A percentile compares a stretch with the other conserved stretches of the same genome.
Evolutionary conservation across 495 filamentous ascomycete genomes (phyloP).

Genomic region (Stereocaulon alpinum): DNA sequence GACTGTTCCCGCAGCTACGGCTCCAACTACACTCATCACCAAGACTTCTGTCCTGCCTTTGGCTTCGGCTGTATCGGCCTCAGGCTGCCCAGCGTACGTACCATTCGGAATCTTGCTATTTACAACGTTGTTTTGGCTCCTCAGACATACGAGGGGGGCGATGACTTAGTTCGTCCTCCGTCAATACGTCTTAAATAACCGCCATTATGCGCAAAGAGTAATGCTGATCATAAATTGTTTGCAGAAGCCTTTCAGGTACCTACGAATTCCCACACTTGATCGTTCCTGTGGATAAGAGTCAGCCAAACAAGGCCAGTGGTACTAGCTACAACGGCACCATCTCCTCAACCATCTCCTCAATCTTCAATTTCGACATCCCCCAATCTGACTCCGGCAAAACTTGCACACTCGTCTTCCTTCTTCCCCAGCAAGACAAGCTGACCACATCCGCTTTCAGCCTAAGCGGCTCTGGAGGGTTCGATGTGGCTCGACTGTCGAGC

Average conservation of each 20-base stretch:
- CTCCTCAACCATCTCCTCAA: conserved; percentile 42
- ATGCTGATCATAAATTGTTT: no score
- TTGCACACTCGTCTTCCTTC: conserved; percentile 57
- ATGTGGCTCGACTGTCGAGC: conserved; percentile 38
- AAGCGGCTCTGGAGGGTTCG: conserved; percentile 46
- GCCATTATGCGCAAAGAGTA: no score
- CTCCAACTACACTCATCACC: conserved; percentile 15
- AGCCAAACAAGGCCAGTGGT: conserved; percentile 39
- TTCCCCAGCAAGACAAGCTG: conserved; percentile 44
- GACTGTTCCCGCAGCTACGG: neutral
- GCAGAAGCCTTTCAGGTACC: conserved; percentile 33
- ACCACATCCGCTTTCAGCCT: conserved; percentile 47
- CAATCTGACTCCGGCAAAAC: conserved; percentile 41
- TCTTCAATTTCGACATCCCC: conserved; percentile 65
- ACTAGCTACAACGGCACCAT: conserved; percentile 46
- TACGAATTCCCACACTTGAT: conserved; percentile 60
- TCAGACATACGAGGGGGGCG: no score
- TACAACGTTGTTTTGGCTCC: conserved; percentile 33
- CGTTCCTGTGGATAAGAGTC: conserved; percentile 48
- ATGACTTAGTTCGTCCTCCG: no score
- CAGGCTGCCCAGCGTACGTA: conserved; percentile 18
- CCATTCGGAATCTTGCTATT: neutral
- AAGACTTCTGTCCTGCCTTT: conserved; percentile 14
- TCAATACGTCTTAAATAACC: no score
- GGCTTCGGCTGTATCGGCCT: conserved; percentile 1